A percentile compares a stretch with the other conserved stretches of the same genome.
phyloP scores from a whole-genome alignment of 1,284 basidiomycete genomes.

The Irpex rosettiformis region DNA sequence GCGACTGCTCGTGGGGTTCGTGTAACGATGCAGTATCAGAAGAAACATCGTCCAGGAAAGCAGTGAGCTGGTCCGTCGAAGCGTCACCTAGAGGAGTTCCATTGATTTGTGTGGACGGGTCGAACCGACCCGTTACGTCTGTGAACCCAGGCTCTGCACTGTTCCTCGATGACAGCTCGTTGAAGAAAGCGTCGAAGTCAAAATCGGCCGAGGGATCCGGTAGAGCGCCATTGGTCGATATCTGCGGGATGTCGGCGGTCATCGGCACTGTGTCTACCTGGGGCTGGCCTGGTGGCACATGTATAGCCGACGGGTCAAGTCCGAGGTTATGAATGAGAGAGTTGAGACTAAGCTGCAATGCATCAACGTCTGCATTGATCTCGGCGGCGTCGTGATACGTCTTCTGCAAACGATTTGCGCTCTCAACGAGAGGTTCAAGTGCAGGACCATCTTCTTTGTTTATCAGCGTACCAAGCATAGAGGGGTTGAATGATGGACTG shows the following conservation, averaged over 20 bases:
- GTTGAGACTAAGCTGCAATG: slow-evolving; percentile 70
- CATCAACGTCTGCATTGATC: slow-evolving; percentile 72
- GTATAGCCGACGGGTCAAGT: slow-evolving; percentile 44
- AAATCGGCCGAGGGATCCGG: slow-evolving; percentile 32
- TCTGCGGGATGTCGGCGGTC: background rate
- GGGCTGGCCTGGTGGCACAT: background rate
- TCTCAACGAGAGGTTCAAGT: slow-evolving; percentile 38
- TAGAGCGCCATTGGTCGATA: background rate
- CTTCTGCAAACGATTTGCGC: slow-evolving; percentile 42
- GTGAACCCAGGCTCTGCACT: slow-evolving; percentile 23
- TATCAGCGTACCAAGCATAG: slow-evolving; percentile 16
- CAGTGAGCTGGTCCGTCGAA: slow-evolving; percentile 37
- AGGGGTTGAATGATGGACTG: slow-evolving; percentile 16
- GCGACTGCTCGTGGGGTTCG: slow-evolving; percentile 14
- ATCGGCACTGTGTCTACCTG: background rate
- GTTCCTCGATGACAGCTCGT: slow-evolving; percentile 27
- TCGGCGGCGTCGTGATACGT: slow-evolving; percentile 61
- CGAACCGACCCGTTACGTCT: slow-evolving; percentile 34
- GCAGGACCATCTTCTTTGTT: slow-evolving; percentile 26
- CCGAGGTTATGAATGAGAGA: slow-evolving; percentile 71
- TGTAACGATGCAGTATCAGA: slow-evolving; percentile 17
- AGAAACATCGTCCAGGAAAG: slow-evolving; percentile 41
- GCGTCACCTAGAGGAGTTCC: slow-evolving; percentile 27
- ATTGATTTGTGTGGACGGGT: slow-evolving; percentile 26
- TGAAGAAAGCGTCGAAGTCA: slow-evolving; percentile 48